phyloP scores from a whole-genome alignment of 345 rosid species.

The Dovyalis caffra region DNA sequence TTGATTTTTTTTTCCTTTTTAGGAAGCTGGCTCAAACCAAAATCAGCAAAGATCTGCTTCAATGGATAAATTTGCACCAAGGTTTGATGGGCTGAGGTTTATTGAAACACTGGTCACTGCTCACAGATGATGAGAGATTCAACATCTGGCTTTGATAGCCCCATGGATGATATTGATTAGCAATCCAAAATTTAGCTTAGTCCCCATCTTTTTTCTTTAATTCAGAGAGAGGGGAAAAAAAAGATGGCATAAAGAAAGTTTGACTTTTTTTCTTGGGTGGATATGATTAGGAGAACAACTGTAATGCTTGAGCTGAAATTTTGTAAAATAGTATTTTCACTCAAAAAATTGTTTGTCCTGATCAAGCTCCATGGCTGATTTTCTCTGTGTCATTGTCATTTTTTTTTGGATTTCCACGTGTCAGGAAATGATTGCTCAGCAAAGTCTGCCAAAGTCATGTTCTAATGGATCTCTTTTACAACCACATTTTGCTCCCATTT shows the following conservation, averaged over 20 bases:
- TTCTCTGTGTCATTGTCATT: not conserved
- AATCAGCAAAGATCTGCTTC: constrained; percentile 12
- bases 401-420: not conserved
- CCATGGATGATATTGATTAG: not conserved
- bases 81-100: constrained; percentile 33
- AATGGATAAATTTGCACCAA: constrained; percentile 30
- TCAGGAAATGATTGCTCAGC: not conserved
- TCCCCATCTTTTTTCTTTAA: not conserved
- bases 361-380: not conserved
- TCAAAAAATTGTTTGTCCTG: not conserved
- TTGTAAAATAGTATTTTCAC: not conserved
- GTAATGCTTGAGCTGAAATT: not conserved
- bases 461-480: no score
- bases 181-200: not conserved
- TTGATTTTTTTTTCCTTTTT: not conserved
- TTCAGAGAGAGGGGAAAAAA: not conserved
- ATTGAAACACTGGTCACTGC: constrained; percentile 36
- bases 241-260: not conserved
- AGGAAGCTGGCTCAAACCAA: constrained; percentile 15
- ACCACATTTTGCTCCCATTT: not conserved
- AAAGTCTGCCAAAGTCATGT: not conserved
- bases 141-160: not conserved
- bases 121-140: constrained; percentile 16
- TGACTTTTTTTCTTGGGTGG: not conserved
- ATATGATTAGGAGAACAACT: not conserved